A percentile compares a stretch with the other conserved stretches of the same genome.
Conservation (phyloP, 139 green algal genomes). For the Pleodorina starrii region DNA sequence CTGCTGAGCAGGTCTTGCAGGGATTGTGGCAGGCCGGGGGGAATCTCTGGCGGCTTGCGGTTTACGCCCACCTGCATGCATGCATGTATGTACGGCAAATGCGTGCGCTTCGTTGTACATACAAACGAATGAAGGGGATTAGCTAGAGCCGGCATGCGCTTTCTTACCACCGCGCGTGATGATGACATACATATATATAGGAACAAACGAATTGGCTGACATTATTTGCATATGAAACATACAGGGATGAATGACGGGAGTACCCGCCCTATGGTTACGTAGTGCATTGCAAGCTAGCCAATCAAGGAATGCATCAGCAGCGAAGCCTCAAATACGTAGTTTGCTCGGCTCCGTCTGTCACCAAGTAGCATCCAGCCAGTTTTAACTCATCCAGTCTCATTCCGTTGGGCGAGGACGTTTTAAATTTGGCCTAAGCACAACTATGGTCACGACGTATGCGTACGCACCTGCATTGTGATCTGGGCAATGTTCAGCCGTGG, state of each 20-base stretch:
- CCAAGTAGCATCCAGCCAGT: too few relatives aligned
- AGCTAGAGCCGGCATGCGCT: background rate
- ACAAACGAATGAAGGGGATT: too few relatives aligned
- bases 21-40: background rate
- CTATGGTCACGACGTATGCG: background rate
- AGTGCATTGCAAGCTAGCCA: background rate
- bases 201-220: background rate
- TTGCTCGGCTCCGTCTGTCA: background rate
- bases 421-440: too few relatives aligned
- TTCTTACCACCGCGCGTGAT: background rate
- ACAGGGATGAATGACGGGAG: too few relatives aligned
- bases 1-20: background rate
- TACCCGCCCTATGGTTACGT: too few relatives aligned
- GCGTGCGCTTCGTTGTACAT: too few relatives aligned
- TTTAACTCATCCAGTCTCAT: too few relatives aligned
- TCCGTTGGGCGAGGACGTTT: too few relatives aligned
- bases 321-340: background rate
- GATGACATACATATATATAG: background rate
- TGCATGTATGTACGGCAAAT: too few relatives aligned
- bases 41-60: background rate
- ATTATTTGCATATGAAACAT: background rate
- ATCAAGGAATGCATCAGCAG: background rate
- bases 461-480: background rate
- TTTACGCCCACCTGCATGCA: conserved; percentile 12
- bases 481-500: background rate